Evolutionary conservation across 1,284 basidiomycete genomes (phyloP).

Genomic region (Rhizoctonia solani): DNA sequence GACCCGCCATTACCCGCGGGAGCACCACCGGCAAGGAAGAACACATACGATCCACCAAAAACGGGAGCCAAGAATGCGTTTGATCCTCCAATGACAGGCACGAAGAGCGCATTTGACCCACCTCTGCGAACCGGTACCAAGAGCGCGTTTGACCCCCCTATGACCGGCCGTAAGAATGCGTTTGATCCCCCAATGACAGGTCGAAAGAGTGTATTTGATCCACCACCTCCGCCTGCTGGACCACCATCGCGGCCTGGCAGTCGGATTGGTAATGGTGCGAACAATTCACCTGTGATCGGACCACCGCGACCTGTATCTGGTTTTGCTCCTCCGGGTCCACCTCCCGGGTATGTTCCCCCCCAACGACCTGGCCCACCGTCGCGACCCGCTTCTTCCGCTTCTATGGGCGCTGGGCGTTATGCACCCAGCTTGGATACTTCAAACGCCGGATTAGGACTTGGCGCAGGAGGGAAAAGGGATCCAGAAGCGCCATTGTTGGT

Average conservation of each 20-base stretch:
- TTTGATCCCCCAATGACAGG: conserved; percentile 18
- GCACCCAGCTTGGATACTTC: conserved; percentile 3
- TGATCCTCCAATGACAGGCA: conserved; percentile 22
- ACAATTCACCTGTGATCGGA: background rate
- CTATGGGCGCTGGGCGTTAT: background rate
- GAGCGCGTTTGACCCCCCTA: conserved; percentile 16
- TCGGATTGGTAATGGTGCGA: conserved; percentile 35
- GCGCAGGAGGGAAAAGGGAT: background rate
- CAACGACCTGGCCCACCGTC: conserved; percentile 14
- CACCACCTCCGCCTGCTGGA: conserved; percentile 7
- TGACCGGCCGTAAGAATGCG: conserved; percentile 16
- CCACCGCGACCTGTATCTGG: conserved; percentile 40
- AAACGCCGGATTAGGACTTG: background rate
- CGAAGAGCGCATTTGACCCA: conserved; percentile 33
- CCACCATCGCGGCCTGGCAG: conserved; percentile 14
- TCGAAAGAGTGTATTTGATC: background rate
- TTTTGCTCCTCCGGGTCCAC: conserved; percentile 24
- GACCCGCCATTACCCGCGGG: background rate
- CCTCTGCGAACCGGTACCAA: conserved; percentile 17
- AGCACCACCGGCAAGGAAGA: background rate
- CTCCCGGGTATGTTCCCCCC: conserved; percentile 6
- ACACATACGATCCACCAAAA: conserved; percentile 10
- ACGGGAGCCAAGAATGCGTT: conserved; percentile 15
- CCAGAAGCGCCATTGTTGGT: conserved; percentile 2
- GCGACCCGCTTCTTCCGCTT: conserved; percentile 13